Evolutionary conservation across 2,329 filamentous ascomycete genomes (phyloP).

Genomic region (Exophiala xenobiotica): DNA sequence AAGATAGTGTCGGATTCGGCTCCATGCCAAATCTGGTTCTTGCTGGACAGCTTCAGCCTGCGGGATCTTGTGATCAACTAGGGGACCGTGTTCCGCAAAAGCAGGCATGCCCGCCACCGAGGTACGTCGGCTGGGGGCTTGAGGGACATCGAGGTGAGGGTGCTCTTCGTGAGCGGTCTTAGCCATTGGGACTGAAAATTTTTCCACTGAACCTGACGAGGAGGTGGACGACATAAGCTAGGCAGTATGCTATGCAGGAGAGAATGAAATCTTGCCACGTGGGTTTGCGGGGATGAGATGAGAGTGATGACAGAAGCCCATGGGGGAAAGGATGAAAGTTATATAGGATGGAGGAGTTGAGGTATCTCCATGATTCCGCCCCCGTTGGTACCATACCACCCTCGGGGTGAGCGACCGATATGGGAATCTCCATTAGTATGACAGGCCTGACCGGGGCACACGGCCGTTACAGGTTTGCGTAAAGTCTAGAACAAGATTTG

Average conservation of each 20-base stretch:
- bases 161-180: slow-evolving; percentile 19
- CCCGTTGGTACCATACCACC: neutral
- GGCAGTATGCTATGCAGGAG: slow-evolving; percentile 3
- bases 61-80: slow-evolving; percentile 36
- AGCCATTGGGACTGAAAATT: slow-evolving; percentile 15
- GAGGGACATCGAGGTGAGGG: slow-evolving; percentile 13
- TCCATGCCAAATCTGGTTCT: slow-evolving; percentile 49
- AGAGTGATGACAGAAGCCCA: slow-evolving; percentile 12
- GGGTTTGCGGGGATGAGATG: slow-evolving; percentile 17
- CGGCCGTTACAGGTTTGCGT: slow-evolving; percentile 8
- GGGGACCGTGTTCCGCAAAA: slow-evolving; percentile 35
- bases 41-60: slow-evolving; percentile 32
- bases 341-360: slow-evolving; percentile 13
- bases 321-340: slow-evolving; percentile 15
- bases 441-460: slow-evolving; percentile 6
- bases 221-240: slow-evolving; percentile 18
- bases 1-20: slow-evolving; percentile 49
- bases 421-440: neutral
- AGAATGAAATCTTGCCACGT: neutral
- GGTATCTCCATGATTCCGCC: slow-evolving; percentile 17
- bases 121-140: slow-evolving; percentile 15
- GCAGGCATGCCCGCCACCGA: slow-evolving; percentile 16
- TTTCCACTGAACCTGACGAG: slow-evolving; percentile 14
- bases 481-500: slow-evolving; percentile 17
- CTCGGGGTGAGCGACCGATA: slow-evolving; percentile 3